Evolutionary conservation across 2,329 filamentous ascomycete genomes (phyloP).

Genomic region (Aspergillus carbonarius): DNA sequence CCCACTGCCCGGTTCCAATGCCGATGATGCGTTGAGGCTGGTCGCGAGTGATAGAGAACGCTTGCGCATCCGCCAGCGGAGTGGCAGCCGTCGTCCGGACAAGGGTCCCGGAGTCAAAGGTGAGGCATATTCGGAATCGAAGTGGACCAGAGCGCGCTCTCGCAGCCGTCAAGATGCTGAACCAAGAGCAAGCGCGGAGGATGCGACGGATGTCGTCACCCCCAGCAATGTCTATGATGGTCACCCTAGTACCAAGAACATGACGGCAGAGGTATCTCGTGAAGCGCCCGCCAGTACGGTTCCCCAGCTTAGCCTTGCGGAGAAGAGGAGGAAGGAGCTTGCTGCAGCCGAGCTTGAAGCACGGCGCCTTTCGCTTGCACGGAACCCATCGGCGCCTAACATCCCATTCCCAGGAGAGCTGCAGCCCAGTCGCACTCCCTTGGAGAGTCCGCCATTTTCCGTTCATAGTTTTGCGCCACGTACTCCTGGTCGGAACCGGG

Average conservation of each 20-base stretch:
- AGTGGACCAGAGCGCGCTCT: slow-evolving; percentile 34
- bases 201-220: slow-evolving; percentile 9
- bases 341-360: slow-evolving; percentile 86
- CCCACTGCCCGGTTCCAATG: slow-evolving; percentile 62
- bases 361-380: slow-evolving; percentile 77
- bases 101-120: slow-evolving; percentile 44
- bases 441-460: slow-evolving; percentile 46
- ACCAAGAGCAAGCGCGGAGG: slow-evolving; percentile 13
- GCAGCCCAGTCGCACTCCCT: slow-evolving; percentile 39
- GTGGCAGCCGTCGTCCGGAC: slow-evolving; percentile 50
- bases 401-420: slow-evolving; percentile 72
- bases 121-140: slow-evolving; percentile 50
- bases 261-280: slow-evolving; percentile 22
- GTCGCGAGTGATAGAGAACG: slow-evolving; percentile 47
- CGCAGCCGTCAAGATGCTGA: slow-evolving; percentile 35
- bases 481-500: slow-evolving; percentile 29
- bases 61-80: slow-evolving; percentile 49
- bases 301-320: slow-evolving; percentile 50
- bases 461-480: slow-evolving; percentile 34
- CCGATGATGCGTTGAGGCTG: slow-evolving; percentile 59
- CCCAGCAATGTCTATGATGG: slow-evolving; percentile 12
- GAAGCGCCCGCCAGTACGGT: slow-evolving; percentile 20
- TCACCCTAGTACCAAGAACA: background rate
- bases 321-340: slow-evolving; percentile 68
- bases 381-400: slow-evolving; percentile 73